A percentile compares a stretch with the other conserved stretches of the same genome.
Evolutionary conservation across 139 green algal genomes (phyloP).

Genomic region (Parachlorella kessleri): DNA sequence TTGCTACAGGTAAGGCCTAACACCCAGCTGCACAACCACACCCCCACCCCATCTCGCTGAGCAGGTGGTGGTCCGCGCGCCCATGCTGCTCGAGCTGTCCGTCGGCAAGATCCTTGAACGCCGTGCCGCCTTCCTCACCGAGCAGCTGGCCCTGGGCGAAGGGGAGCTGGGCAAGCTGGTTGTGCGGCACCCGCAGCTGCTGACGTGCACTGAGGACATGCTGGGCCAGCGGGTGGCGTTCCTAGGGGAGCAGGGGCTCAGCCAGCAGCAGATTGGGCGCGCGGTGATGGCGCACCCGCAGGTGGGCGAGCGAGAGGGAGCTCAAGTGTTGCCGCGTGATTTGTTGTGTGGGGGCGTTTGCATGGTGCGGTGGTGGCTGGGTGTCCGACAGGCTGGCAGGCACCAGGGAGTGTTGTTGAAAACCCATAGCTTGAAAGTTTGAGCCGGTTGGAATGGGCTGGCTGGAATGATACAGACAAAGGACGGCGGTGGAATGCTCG

Average conservation of each 20-base stretch:
- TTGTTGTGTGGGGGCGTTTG: background rate
- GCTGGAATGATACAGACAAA: too few relatives aligned
- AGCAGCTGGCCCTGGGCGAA: constrained; percentile 27
- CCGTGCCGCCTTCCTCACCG: constrained; percentile 47
- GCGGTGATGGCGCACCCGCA: constrained; percentile 55
- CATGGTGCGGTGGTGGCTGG: background rate
- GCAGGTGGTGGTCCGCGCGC: constrained; percentile 46
- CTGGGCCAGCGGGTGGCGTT: constrained; percentile 58
- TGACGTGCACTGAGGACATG: constrained; percentile 63
- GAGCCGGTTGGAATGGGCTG: too few relatives aligned
- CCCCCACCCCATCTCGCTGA: background rate
- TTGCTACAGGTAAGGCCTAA: too few relatives aligned
- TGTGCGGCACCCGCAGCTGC: constrained; percentile 52
- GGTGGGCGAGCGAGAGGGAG: constrained; percentile 22
- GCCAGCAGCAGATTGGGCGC: constrained; percentile 40
- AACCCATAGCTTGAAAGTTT: too few relatives aligned
- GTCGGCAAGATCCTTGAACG: constrained; percentile 55
- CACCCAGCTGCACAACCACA: too few relatives aligned
- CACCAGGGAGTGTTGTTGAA: too few relatives aligned
- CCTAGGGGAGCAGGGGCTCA: constrained; percentile 37
- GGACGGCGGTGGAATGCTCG: too few relatives aligned
- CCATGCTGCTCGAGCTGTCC: constrained; percentile 55
- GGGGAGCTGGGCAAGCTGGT: constrained; percentile 55
- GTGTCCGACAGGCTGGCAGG: too few relatives aligned
- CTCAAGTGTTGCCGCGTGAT: background rate